Evolutionary conservation across 768 basidiomycete species (phyloP).

Genomic region (Pulveroboletus ravenelii): DNA sequence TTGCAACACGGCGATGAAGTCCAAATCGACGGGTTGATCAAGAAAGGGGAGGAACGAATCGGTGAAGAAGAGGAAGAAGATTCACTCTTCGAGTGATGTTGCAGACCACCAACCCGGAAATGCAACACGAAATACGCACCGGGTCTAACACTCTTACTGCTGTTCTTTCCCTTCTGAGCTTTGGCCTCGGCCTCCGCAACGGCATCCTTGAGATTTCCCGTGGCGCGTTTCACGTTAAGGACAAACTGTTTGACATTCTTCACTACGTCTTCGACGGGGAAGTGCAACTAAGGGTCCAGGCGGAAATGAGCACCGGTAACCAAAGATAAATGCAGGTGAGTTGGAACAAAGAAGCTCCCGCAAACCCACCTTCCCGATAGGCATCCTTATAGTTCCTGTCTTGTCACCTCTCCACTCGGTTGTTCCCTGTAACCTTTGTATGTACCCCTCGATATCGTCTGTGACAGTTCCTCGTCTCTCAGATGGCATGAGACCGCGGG

Average conservation of each 20-base stretch:
- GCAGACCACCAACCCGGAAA: background rate
- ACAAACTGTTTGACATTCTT: conserved; percentile 79
- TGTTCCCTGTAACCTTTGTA: conserved; percentile 72
- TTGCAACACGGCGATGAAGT: background rate
- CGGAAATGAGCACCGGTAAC: background rate
- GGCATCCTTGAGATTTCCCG: conserved; percentile 59
- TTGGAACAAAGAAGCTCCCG: background rate
- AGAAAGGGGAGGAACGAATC: background rate
- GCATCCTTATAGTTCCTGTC: conserved; percentile 74
- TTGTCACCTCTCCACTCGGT: conserved; percentile 95
- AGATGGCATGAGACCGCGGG: conserved; percentile 93
- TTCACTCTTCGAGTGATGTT: background rate
- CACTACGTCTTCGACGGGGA: conserved; percentile 68
- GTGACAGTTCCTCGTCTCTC: conserved; percentile 92
- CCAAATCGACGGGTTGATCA: background rate
- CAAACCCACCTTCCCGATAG: conserved; percentile 66
- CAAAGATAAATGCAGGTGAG: background rate
- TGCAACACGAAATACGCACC: conserved; percentile 18
- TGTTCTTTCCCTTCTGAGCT: conserved; percentile 35
- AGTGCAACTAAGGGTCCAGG: conserved; percentile 54
- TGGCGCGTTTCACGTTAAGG: conserved; percentile 65
- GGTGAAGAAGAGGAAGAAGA: background rate
- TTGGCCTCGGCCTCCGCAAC: conserved; percentile 36
- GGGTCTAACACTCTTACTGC: conserved; percentile 44
- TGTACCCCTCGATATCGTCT: conserved; percentile 78